Evolutionary conservation across 176 grass and related monocot genomes (phyloP), one percentile per base, ranked within the genome.

Genomic region (Rhipidocladum racemiflorum): DNA sequence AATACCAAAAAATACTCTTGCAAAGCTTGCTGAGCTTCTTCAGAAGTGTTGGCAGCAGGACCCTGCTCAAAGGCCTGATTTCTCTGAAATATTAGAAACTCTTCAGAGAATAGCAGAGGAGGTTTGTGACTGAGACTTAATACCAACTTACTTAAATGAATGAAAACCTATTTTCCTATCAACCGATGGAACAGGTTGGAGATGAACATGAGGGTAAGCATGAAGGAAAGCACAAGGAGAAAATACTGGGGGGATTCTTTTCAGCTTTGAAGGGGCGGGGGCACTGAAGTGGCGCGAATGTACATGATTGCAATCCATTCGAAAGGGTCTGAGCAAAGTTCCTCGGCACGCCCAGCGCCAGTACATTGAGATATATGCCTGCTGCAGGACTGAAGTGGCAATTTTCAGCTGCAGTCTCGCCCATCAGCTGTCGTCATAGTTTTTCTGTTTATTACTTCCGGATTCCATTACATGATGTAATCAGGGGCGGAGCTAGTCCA

Each of bases 31-130:
- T 20, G 88, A 89, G 24, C 88, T 99, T 65, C 91, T 99, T 53
- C 90, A 95, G 80, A 99, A 84, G 83, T 99, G 92, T 44, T 97
- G 94, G 94, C 74, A 80, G 69, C 90, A 95, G 61, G 87, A 93
- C 9, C 86, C 92, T 23, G 69, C 71, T 54, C 35, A 95, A 81
- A 77, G 89, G 70, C 91, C 93, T 68, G 82, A 93, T 56, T 95
- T 95, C 78, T 82, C 87, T 23, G 87, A 93, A 69, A 95, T 93
- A 51, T 84, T 98, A 50, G 87, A 85, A 74, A 91, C 65, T 62
- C 86, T 91, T 43, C 76, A 94, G 61, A 86, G 44, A 78, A 84
- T 93, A 65, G 80, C 82, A 23, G 93, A 91, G 57, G 92, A 98
- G 92, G 95, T 95, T 84, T 69, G 48, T 64, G 48, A 64, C 72